Base-by-base conservation (phyloP, 1,284 basidiomycete genomes). In the Pseudozyma tsukubaensis region DNA sequence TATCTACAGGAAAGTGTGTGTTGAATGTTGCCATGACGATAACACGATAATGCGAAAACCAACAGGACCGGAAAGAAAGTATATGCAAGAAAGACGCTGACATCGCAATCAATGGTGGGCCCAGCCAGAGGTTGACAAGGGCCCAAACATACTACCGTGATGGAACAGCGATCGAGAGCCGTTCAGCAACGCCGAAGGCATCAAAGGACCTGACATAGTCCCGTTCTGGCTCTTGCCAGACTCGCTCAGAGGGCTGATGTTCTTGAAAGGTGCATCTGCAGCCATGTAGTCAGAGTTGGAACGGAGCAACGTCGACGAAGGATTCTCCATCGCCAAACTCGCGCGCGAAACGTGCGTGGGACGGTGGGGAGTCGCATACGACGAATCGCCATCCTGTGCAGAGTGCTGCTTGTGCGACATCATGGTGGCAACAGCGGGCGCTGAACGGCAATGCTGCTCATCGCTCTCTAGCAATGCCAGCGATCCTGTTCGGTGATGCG, bases 371-470 rank as follows among this genome's bases (percentile, higher is more conserved):
- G 39, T 32, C 32, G 54, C 19, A 37, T 18, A 40, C 42, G 50
- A 39, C 12, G 45, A 45, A 16, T 49, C 37, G 18, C 29, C 45
- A 10, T 37, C 37, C 13, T 42, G 44, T 4, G 48, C 43, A 5
- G 43, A 49, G 36, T 48, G 34, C n/a, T 39, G 11, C 43, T 54
- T 59, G 35, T 59, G 50, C 18, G 44, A 48, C 21, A 36, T 13
- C 24, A 49, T 44, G 16, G 50, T 60, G 6, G 56, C 72, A 13
- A 61, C 51, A 21, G 73, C 70, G 29, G 78, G 78, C 8, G 78
- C 76, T 13, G 78, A 79, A 49, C 64, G 78, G 34, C 76, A 76
- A 39, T 76, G 66, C 44, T 78, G 76, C 12, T 74, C 56, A n/a
- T 59, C 57, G 1, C 36, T 44, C 3, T 60, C 60, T 10, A 69